These are phyloP conservation scores for Citrus unshiu DNA, from an alignment of 345 rosid genomes.

Conservation along the genomic window DNA sequence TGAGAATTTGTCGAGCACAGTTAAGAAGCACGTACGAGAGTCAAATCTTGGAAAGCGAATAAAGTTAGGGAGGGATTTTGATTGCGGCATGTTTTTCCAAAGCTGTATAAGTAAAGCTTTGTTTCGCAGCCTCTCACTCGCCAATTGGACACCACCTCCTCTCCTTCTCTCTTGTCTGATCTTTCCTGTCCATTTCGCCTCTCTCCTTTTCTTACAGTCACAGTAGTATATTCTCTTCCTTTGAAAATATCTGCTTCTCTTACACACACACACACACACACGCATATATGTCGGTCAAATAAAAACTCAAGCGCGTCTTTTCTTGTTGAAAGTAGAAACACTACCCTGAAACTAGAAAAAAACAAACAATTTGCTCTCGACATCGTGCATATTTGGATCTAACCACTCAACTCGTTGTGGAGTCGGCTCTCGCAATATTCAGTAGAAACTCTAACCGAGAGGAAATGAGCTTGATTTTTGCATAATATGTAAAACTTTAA, in stretches of 20 bases:
- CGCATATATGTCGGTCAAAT: no score
- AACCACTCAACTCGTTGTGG: no score
- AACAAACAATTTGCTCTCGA: background rate
- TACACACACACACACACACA: fast-evolving
- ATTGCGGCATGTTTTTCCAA: background rate
- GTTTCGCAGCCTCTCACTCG: conserved; percentile 6
- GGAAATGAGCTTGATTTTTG: background rate
- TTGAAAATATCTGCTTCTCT: no score
- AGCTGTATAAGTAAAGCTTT: conserved; percentile 10
- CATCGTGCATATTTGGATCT: background rate
- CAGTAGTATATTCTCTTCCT: background rate
- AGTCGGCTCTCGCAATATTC: no score
- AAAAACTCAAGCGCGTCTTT: background rate
- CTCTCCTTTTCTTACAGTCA: background rate
- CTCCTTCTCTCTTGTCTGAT: background rate
- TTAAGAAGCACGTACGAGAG: no score
- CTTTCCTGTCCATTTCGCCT: background rate
- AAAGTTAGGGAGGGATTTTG: background rate
- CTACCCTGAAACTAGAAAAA: no score
- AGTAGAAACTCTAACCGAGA: no score
- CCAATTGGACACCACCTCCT: background rate
- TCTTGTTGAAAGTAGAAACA: no score
- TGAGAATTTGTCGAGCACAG: no score
- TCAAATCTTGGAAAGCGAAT: background rate
- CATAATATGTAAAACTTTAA: background rate